Base-by-base conservation (phyloP, 805 yeast genomes). In the Candida adriatica region DNA sequence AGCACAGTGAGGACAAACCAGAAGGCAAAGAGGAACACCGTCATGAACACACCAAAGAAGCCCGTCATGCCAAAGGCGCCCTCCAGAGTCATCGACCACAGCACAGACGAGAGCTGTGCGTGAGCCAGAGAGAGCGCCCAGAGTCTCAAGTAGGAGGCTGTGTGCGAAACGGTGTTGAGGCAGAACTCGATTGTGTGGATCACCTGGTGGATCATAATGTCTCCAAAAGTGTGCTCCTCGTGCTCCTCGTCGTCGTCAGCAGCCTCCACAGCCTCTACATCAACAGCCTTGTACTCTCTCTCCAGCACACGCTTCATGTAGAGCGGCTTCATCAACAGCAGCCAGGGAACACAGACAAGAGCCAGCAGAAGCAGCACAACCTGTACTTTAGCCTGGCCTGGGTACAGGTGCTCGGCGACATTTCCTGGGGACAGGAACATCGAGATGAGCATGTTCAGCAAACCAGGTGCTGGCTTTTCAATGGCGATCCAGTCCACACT, bases 111-210 rank as follows among this genome's bases (percentile, higher is more conserved):
- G 48, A 90, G 70, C 64, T 90, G 97, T 10, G 95, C 94, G 61
- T 90, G 98, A 0, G 98, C 98, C 41, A 90, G 73, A 1, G 97
- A 90, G 46, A 90, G 66, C 4, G 98, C 98, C 98, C 98, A 90
- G 45, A 90, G 66, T 61, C 98, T 83, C 46, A 90, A 68, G 53
- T 90, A 90, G 0, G 97, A 90, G 1, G 98, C 98, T 2, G 98
- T 90, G 58, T 90, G 98, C n/a, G 96, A 85, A 19, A 90, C 95
- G 66, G 96, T 84, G 61, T 92, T 92, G 53, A 90, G 70, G 54
- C 98, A 90, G 62, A 92, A 90, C 66, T 90, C 98, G 55, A 90
- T 90, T 8, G 98, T 92, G 59, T 92, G 96, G 47, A 90, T 90
- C 16, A 90, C 95, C 61, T 90, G 98, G 59, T 90, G 96, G 47